Conservation (phyloP, 805 yeast genomes). For the Metschnikowia koreensis region DNA sequence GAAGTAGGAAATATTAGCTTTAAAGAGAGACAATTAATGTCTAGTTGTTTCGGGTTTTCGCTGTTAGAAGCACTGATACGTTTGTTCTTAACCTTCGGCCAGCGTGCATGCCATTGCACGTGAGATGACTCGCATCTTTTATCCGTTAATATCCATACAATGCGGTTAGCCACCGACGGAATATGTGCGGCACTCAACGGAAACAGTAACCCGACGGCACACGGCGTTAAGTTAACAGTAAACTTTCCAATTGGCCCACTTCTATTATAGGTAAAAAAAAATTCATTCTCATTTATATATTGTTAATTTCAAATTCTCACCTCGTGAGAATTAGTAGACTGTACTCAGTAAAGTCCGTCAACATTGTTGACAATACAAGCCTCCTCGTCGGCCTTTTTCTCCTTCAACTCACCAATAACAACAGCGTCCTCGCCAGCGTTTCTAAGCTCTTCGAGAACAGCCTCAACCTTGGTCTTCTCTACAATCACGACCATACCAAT, state of each 20-base stretch:
- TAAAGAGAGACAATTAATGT: too few species aligned
- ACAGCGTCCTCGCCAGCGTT: conserved; percentile 75
- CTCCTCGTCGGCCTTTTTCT: conserved; percentile 44
- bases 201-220: too few species aligned
- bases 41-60: too few species aligned
- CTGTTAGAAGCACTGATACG: neutral
- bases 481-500: conserved; percentile 94
- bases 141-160: neutral
- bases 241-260: neutral
- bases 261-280: too few species aligned
- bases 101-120: conserved; percentile 4
- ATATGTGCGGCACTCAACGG: neutral
- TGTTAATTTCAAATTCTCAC: neutral
- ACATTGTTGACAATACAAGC: conserved; percentile 55
- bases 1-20: too few species aligned
- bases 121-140: neutral
- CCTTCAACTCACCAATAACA: conserved; percentile 39
- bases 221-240: too few species aligned
- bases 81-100: neutral
- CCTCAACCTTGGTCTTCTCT: conserved; percentile 59
- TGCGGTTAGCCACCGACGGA: conserved; percentile 1
- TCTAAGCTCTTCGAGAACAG: conserved; percentile 51
- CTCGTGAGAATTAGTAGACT: neutral
- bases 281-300: neutral
- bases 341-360: conserved; percentile 17